Conservation (phyloP, 1,284 basidiomycete species). For the Calocybe gambosa region DNA sequence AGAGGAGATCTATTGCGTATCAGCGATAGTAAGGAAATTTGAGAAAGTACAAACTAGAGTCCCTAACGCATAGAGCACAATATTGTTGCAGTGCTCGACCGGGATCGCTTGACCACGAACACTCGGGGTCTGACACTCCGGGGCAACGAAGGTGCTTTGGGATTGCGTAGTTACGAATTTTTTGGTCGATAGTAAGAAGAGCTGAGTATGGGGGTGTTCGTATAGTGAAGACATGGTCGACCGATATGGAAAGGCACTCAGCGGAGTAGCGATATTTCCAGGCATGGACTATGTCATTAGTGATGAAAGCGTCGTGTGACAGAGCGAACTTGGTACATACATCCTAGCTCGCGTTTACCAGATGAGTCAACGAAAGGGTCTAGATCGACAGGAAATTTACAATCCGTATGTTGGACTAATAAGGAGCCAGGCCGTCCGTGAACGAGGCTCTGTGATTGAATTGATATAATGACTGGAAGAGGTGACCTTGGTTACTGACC, state of each 20-base stretch:
- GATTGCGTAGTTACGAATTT: slow-evolving; percentile 38
- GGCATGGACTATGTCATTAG: slow-evolving; percentile 31
- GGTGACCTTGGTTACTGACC: slow-evolving; percentile 26
- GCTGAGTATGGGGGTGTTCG: slow-evolving; percentile 31
- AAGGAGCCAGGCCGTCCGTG: slow-evolving; percentile 43
- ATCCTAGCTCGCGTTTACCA: slow-evolving; percentile 35
- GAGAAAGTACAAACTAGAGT: slow-evolving; percentile 34
- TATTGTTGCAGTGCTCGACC: slow-evolving; percentile 40
- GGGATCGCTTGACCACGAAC: slow-evolving; percentile 35
- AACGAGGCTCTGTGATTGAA: slow-evolving; percentile 33
- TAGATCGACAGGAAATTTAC: slow-evolving; percentile 43
- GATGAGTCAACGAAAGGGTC: slow-evolving; percentile 24
- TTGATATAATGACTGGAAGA: slow-evolving; percentile 5
- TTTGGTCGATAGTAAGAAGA: slow-evolving; percentile 40
- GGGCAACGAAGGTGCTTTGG: slow-evolving; percentile 38
- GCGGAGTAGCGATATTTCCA: slow-evolving; percentile 45
- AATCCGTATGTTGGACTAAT: slow-evolving; percentile 40
- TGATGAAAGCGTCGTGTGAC: neutral
- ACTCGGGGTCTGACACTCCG: slow-evolving; percentile 23
- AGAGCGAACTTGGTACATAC: slow-evolving; percentile 34
- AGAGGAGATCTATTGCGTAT: slow-evolving; percentile 37
- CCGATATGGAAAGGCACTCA: slow-evolving; percentile 36
- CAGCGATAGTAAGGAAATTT: neutral
- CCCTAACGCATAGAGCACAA: slow-evolving; percentile 32
- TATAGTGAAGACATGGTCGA: slow-evolving; percentile 37